Conservation (phyloP, 2,329 filamentous ascomycete species). For the Xylariaceae sp. region DNA sequence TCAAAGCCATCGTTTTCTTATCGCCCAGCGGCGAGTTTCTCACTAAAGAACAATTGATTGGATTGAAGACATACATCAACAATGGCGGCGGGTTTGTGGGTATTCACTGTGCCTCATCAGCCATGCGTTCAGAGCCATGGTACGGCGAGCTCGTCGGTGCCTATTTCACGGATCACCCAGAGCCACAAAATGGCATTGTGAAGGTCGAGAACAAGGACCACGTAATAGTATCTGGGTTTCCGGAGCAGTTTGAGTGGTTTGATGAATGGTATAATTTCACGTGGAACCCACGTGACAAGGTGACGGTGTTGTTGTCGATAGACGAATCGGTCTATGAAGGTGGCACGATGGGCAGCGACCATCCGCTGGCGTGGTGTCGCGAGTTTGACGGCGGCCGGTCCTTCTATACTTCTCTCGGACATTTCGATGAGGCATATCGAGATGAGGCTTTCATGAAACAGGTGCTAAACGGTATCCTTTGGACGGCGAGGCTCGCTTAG, state of each 20-base stretch:
- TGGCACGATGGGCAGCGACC: constrained; percentile 45
- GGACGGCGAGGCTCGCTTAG: constrained; percentile 23
- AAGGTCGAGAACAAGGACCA: constrained; percentile 41
- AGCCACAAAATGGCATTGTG: constrained; percentile 45
- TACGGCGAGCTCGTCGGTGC: constrained; percentile 49
- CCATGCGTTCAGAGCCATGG: constrained; percentile 44
- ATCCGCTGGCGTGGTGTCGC: constrained; percentile 50
- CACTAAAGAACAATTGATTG: constrained; percentile 41
- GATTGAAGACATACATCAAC: constrained; percentile 44
- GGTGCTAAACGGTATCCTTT: constrained; percentile 34
- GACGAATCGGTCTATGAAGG: constrained; percentile 47
- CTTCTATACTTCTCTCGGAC: constrained; percentile 52
- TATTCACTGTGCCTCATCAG: constrained; percentile 49
- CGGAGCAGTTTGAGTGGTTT: constrained; percentile 41
- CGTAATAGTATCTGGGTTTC: constrained; percentile 37
- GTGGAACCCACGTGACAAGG: constrained; percentile 39
- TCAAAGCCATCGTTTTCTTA: constrained; percentile 48
- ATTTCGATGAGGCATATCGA: constrained; percentile 49
- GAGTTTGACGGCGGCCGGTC: constrained; percentile 48
- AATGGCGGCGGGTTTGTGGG: constrained; percentile 49
- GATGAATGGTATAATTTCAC: constrained; percentile 55
- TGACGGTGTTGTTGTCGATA: constrained; percentile 46
- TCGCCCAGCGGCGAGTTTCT: constrained; percentile 50
- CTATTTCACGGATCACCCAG: constrained; percentile 48
- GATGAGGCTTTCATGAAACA: constrained; percentile 42